Conservation (phyloP, 441 rosid genomes). For the Breynia disticha region DNA sequence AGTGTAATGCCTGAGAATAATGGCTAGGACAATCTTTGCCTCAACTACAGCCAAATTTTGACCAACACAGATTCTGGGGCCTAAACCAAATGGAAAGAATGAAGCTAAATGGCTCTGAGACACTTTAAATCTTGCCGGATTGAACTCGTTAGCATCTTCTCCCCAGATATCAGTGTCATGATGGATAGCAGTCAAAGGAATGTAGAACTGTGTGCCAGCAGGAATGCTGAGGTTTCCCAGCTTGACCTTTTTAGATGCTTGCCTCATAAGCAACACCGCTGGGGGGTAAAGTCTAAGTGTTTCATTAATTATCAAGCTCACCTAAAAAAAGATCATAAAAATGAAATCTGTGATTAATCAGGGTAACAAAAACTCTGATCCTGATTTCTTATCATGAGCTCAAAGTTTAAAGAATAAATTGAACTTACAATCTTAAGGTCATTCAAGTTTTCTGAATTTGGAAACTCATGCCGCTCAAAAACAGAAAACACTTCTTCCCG, state of each 20-base stretch:
- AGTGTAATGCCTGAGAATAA: slow-evolving; percentile 28
- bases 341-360: background rate
- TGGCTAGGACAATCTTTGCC: slow-evolving; percentile 39
- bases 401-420: background rate
- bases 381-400: background rate
- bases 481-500: slow-evolving; percentile 45
- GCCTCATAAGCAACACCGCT: slow-evolving; percentile 40
- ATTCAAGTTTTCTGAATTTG: slow-evolving; percentile 29
- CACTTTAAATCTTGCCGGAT: slow-evolving; percentile 49
- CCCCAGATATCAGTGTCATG: slow-evolving; percentile 57
- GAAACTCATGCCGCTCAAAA: slow-evolving; percentile 21
- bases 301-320: slow-evolving; percentile 48
- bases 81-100: slow-evolving; percentile 51
- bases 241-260: slow-evolving; percentile 29
- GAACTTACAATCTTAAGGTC: slow-evolving; percentile 51
- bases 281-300: slow-evolving; percentile 65
- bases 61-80: slow-evolving; percentile 49
- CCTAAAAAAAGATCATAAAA: slow-evolving; percentile 29
- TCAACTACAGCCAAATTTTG: slow-evolving; percentile 46
- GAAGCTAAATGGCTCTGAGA: slow-evolving; percentile 25
- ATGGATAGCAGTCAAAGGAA: slow-evolving; percentile 39
- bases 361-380: too few species aligned
- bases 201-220: slow-evolving; percentile 36
- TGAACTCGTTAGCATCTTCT: slow-evolving; percentile 48
- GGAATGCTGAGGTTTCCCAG: slow-evolving; percentile 49